phyloP scores from a whole-genome alignment of 2,329 filamentous ascomycete genomes.

The Colletotrichum chrysophilum region DNA sequence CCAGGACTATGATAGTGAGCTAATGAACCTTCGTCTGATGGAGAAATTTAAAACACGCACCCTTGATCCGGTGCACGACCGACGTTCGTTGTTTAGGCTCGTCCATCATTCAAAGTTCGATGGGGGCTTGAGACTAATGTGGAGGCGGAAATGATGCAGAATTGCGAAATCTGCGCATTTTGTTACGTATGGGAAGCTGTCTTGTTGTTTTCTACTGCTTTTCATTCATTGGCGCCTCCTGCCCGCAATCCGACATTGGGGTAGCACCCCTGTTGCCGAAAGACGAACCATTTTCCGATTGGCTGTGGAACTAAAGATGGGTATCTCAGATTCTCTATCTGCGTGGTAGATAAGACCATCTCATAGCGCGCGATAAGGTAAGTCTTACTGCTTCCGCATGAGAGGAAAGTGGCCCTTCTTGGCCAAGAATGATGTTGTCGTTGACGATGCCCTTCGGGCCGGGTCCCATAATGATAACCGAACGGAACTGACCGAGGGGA shows the following conservation, averaged over 20 bases:
- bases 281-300: not conserved
- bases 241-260: not conserved
- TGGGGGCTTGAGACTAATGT: not conserved
- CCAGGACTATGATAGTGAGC: not conserved
- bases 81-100: not conserved
- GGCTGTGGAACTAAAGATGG: not conserved
- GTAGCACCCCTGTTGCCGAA: not conserved
- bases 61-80: not conserved
- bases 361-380: not conserved
- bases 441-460: not conserved
- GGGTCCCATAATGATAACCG: not conserved
- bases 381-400: not conserved
- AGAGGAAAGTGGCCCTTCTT: not conserved
- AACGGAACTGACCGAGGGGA: not conserved
- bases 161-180: not conserved
- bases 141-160: not conserved
- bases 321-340: not conserved
- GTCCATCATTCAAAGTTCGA: not conserved
- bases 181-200: not conserved
- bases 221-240: not conserved
- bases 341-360: not conserved
- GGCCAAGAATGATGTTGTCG: not conserved
- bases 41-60: not conserved
- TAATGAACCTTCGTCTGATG: not conserved
- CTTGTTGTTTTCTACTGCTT: not conserved